phyloP scores from a whole-genome alignment of 73 alveolate species.

The Paraurostyla sp. region DNA sequence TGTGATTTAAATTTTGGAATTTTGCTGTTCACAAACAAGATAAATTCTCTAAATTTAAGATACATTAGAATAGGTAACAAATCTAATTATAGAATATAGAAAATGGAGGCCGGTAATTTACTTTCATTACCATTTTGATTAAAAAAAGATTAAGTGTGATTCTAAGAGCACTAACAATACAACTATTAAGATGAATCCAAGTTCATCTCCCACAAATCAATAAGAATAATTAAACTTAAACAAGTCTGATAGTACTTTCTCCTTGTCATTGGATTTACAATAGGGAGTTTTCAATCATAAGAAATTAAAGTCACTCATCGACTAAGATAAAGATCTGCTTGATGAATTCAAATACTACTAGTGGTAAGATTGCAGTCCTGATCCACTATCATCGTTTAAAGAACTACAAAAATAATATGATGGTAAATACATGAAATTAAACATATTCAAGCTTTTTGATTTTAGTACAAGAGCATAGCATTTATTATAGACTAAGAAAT shows the following conservation, averaged over 20 bases:
- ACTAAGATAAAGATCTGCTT: not conserved
- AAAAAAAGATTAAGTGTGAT: not conserved
- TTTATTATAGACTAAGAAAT: not conserved
- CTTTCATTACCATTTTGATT: not conserved
- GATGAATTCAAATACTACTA: conserved; percentile 16
- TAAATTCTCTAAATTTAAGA: not conserved
- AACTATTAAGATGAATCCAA: not conserved
- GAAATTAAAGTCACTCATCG: too few species aligned
- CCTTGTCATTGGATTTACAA: too few species aligned
- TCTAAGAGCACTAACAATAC: not conserved
- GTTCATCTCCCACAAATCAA: not conserved
- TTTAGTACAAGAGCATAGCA: not conserved
- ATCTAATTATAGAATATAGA: not conserved
- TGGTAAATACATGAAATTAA: not conserved
- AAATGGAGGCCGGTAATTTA: conserved; percentile 12
- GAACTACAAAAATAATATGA: not conserved
- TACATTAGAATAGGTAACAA: not conserved
- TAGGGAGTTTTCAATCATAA: too few species aligned
- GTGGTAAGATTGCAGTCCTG: conserved; percentile 15
- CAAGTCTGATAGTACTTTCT: not conserved
- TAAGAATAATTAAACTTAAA: not conserved
- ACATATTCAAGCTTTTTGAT: conserved; percentile 12
- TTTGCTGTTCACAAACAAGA: conserved; percentile 21
- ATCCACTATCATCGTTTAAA: not conserved
- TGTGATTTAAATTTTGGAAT: not conserved